Conservation (phyloP, 805 yeast species). For the Sugiyamaella chiloensis region DNA sequence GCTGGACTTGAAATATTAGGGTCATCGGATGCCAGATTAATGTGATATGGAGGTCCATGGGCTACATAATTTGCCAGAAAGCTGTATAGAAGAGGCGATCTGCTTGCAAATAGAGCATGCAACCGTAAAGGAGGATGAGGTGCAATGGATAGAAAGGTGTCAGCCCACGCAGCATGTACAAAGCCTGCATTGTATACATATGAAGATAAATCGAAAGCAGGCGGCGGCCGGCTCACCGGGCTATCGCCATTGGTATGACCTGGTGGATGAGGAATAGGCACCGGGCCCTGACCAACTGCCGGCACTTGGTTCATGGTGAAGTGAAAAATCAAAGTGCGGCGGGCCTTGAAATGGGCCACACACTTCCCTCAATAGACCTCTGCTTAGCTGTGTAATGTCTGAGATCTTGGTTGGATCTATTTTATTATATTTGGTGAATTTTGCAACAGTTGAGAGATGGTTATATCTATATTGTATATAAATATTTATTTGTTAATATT, state of each 20-base stretch:
- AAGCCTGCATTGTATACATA: conserved; percentile 34
- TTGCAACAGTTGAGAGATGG: too few relatives aligned
- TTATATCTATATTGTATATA: too few relatives aligned
- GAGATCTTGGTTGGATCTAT: too few relatives aligned
- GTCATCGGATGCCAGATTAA: conserved; percentile 25
- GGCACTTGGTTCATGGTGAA: conserved; percentile 1
- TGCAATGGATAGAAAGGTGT: conserved; percentile 29
- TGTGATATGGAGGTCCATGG: conserved; percentile 31
- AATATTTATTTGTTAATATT: too few relatives aligned
- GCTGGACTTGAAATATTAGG: conserved; percentile 26
- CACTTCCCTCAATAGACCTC: too few relatives aligned
- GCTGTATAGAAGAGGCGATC: conserved; percentile 32
- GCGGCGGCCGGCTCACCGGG: neutral
- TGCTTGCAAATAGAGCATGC: conserved; percentile 34
- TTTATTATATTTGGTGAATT: too few relatives aligned
- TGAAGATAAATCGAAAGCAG: conserved; percentile 20
- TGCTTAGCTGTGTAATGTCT: too few relatives aligned
- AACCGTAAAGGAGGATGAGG: conserved; percentile 30
- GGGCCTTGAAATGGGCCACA: too few relatives aligned
- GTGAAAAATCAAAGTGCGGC: neutral
- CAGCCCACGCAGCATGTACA: conserved; percentile 36
- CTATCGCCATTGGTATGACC: neutral
- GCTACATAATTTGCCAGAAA: conserved; percentile 20
- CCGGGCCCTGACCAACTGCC: conserved; percentile 2
- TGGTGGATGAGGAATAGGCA: conserved; percentile 4